A percentile compares a stretch with the other conserved stretches of the same genome.
Conservation (phyloP, 2,329 filamentous ascomycete species). For the Aureobasidium sp. region DNA sequence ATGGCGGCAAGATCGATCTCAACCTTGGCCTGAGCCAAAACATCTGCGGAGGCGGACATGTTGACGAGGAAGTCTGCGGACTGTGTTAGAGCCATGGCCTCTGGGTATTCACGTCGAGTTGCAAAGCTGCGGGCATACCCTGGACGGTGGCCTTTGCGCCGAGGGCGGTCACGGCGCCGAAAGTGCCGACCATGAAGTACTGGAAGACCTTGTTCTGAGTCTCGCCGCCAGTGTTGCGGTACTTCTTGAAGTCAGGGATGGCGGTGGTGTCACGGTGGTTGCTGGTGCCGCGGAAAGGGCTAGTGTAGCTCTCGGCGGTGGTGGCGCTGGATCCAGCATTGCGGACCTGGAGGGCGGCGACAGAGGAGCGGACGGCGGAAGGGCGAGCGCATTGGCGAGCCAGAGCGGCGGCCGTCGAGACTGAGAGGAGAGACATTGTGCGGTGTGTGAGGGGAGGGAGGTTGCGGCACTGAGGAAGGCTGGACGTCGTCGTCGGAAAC, state of each 20-base stretch:
- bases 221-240: conserved; percentile 63
- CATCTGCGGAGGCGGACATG: conserved; percentile 98
- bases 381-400: conserved; percentile 42
- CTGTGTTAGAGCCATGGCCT: background rate
- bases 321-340: conserved; percentile 30
- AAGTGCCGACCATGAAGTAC: conserved; percentile 97
- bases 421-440: conserved; percentile 42
- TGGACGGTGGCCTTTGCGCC: conserved; percentile 97
- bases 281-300: conserved; percentile 45
- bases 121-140: conserved; percentile 54
- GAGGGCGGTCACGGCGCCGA: conserved; percentile 85
- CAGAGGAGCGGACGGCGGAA: conserved; percentile 39
- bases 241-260: conserved; percentile 86
- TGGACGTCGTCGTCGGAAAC: conserved; percentile 9
- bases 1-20: conserved; percentile 90
- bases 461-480: conserved; percentile 8
- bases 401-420: conserved; percentile 38
- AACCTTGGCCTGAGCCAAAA: conserved; percentile 98
- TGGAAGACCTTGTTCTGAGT: conserved; percentile 78
- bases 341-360: conserved; percentile 37
- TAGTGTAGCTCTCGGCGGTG: conserved; percentile 41
- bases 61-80: conserved; percentile 92
- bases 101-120: background rate
- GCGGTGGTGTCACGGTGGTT: conserved; percentile 50
- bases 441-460: conserved; percentile 19